A percentile compares a stretch with the other conserved stretches of the same genome.
Conservation (phyloP, 176 grass and related monocot genomes). For the Aechmea fasciata region DNA sequence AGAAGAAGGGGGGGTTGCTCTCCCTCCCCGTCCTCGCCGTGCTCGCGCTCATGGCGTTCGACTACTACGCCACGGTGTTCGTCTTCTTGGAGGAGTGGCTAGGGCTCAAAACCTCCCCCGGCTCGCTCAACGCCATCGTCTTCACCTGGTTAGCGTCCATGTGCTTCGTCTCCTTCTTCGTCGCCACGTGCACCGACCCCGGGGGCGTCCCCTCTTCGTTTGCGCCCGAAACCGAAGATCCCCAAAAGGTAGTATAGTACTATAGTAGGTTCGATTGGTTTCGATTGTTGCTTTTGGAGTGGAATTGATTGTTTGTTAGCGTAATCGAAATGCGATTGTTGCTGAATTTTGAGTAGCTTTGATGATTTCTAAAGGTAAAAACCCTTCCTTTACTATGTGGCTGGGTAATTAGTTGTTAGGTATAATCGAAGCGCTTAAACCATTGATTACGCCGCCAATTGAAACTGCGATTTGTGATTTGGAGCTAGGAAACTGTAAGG, state of each 20-base stretch:
- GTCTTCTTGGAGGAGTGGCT: constrained; percentile 67
- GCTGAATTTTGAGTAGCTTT: neutral
- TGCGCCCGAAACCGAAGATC: constrained; percentile 51
- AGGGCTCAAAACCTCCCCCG: constrained; percentile 40
- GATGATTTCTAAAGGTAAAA: neutral
- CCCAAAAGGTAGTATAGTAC: constrained; percentile 23
- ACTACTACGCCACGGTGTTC: constrained; percentile 69
- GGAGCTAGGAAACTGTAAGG: too few relatives aligned
- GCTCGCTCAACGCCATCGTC: constrained; percentile 38
- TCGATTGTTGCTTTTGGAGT: neutral
- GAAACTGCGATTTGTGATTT: too few relatives aligned
- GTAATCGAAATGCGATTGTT: neutral
- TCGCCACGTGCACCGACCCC: constrained; percentile 44
- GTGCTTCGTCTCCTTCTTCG: constrained; percentile 65
- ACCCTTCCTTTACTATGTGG: too few relatives aligned
- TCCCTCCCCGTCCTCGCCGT: constrained; percentile 30
- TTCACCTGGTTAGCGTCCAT: constrained; percentile 49
- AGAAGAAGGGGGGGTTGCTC: constrained; percentile 34
- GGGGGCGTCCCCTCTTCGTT: constrained; percentile 49
- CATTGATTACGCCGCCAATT: too few relatives aligned
- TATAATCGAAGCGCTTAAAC: too few relatives aligned
- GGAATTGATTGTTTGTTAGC: neutral
- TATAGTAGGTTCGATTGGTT: neutral
- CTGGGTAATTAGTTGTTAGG: too few relatives aligned
- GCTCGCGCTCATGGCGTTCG: constrained; percentile 35